Evolutionary conservation across 176 grass and related monocot genomes (phyloP), one percentile per base, ranked within the genome.

Genomic region (Rhipidocladum racemiflorum): DNA sequence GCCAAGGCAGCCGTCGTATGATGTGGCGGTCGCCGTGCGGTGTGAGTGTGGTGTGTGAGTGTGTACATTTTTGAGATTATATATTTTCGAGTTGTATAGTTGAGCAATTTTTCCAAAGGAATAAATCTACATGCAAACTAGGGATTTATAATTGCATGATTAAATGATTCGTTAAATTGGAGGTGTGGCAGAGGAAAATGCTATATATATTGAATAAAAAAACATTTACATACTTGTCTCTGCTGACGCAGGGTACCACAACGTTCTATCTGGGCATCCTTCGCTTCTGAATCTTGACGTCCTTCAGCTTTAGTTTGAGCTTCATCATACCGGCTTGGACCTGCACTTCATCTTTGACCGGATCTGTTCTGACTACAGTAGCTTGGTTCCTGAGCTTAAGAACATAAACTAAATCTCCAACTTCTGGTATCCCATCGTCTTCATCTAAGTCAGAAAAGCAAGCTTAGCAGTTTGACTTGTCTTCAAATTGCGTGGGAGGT

Each of bases 301-400:
- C 92, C 68, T 81, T 70, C 21, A 94, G n/a, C 65, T 91, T 91
- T 51, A 94, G 36, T 86, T 88, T 88, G 77, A 94, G 75, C 81
- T 91, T 91, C 83, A 94, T 89, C 51, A 91, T 91, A 60, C 89
- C 77, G 20, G 84, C 87, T 86, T 94, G 92, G 57, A 94, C 86
- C 53, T 89, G 75, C 23, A 94, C 65, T 77, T 86, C 83, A 53
- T 86, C 39, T 71, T 87, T 94, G 0, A 84, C 82, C 40, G 40
- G n/a, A 75, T 94, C 86, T 72, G 91, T 76, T 74, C 89, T 94
- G 28, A 89, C 75, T 24, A 94, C 84, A 13, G 81, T 78, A 16
- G 84, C 92, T 65, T 94, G 76, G 40, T 91, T 94, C 35, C 70
- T 84, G 53, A 94, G 77, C 54, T 86, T 89, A 85, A 86, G 77